Evolutionary conservation across 306 rosid species (phyloP), one percentile per base, ranked within the genome.

Genomic region (Pterocarpus santalinus): DNA sequence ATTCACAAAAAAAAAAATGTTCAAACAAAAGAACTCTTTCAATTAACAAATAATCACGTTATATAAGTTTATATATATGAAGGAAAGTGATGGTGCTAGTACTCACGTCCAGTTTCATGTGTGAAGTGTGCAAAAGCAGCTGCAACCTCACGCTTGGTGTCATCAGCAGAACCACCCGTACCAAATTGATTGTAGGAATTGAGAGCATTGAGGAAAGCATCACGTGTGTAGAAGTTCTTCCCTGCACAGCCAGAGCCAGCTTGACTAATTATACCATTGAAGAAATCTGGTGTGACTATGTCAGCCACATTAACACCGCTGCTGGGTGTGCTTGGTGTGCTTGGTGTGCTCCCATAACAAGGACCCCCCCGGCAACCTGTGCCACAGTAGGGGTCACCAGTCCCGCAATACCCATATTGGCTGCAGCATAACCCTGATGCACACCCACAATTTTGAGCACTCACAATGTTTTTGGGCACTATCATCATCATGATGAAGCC

Each of bases 51-150:
- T 22, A 22, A 22, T 22, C 28, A 22, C 28, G 28, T 0, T 22
- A 22, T 1, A 22, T 22, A 22, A 22, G 66, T 4, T 30, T 35
- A 2, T 35, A 6, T 5, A 64, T 64, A 14, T 1, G 53, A 41
- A 9, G 15, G 14, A 13, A 69, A 15, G 53, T 2, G 0, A 17
- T 2, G 5, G 4, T 66, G 34, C 2, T 44, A 47, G 7, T 22
- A 70, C 93, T 81, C 75, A 91, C 97, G 91, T 71, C 87, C 90
- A 10, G 97, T 93, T 74, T 93, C 97, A 61, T 89, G 97, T 4
- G 96, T 93, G 73, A 88, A 94, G 7, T 91, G 94, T 14, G 83
- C 96, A 72, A 91, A 93, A 78, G 91, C 92, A 2, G 96, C 96
- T 3, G 97, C 96, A 69, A 93, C 89, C 82, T 93, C 96, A 2